Conservation (phyloP, 176 grass and related monocot species). For the Aegilops tauschii region DNA sequence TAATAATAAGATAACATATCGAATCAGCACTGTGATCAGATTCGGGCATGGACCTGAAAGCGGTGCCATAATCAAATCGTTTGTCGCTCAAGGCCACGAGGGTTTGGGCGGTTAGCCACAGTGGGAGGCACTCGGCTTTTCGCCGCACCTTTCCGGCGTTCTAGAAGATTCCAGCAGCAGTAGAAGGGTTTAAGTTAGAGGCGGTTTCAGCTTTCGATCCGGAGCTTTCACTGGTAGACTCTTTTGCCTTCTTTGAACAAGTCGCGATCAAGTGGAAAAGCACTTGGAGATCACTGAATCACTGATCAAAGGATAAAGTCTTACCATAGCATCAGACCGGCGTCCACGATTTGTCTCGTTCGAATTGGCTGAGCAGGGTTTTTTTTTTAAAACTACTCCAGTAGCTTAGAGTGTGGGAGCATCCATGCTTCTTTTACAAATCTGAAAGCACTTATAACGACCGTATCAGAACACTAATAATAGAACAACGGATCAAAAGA, state of each 20-base stretch:
- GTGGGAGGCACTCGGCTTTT: background rate
- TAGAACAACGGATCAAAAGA: too few relatives aligned
- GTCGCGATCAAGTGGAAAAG: slow-evolving; percentile 22
- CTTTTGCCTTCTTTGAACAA: background rate
- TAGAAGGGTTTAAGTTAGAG: background rate
- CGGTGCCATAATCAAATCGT: background rate
- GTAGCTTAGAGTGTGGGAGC: background rate
- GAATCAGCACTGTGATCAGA: background rate
- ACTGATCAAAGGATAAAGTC: background rate
- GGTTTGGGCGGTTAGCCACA: slow-evolving; percentile 7
- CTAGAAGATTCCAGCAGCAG: slow-evolving; percentile 20
- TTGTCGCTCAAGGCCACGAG: background rate
- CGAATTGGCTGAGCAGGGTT: slow-evolving; percentile 2
- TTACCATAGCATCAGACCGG: background rate
- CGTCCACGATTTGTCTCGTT: background rate
- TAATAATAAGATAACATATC: too few relatives aligned
- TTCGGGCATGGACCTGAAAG: background rate
- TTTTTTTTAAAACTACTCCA: too few relatives aligned
- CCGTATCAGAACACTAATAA: background rate
- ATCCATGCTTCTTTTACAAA: background rate
- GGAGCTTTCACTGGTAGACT: background rate
- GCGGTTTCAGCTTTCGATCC: background rate
- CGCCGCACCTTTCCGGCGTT: slow-evolving; percentile 11
- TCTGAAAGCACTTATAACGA: background rate
- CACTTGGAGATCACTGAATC: background rate